These are phyloP conservation scores for Panicum hallii DNA, from an alignment of 202 grass and related monocot genomes.

Conservation along the genomic window DNA sequence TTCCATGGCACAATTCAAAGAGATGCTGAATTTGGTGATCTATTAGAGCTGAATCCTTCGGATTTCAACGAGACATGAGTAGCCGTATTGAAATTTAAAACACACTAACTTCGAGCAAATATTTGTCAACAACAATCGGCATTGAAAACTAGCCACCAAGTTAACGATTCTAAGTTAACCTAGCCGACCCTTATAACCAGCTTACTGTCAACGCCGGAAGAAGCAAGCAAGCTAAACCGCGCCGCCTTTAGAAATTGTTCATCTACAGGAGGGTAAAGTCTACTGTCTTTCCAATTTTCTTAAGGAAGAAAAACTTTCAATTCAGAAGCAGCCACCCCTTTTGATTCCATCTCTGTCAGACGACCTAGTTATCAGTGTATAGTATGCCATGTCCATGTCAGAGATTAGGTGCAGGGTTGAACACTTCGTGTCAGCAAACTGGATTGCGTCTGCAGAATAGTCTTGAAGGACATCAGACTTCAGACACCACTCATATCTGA, in stretches of 20 bases:
- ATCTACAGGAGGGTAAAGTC: background rate
- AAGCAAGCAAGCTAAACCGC: slow-evolving; percentile 31
- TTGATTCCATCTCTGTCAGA: slow-evolving; percentile 38
- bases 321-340: background rate
- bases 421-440: slow-evolving; percentile 21
- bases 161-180: slow-evolving; percentile 25
- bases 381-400: slow-evolving; percentile 46
- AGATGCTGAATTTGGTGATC: background rate
- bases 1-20: background rate
- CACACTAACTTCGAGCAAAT: background rate
- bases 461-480: background rate
- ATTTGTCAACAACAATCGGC: slow-evolving; percentile 48
- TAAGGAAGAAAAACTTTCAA: background rate
- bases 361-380: slow-evolving; percentile 8
- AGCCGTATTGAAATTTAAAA: background rate
- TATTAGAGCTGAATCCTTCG: background rate
- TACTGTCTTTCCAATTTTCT: slow-evolving; percentile 28
- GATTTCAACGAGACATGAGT: slow-evolving; percentile 6
- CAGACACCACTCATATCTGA: background rate
- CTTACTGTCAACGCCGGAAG: slow-evolving; percentile 38
- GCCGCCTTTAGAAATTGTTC: slow-evolving; percentile 31
- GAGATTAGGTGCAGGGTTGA: slow-evolving; percentile 58
- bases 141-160: background rate
- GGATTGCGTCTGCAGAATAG: slow-evolving; percentile 28
- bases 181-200: background rate